Evolutionary conservation across 768 basidiomycete genomes (phyloP), one percentile per base, ranked within the genome.

Genomic region (Pisolithus marmoratus): DNA sequence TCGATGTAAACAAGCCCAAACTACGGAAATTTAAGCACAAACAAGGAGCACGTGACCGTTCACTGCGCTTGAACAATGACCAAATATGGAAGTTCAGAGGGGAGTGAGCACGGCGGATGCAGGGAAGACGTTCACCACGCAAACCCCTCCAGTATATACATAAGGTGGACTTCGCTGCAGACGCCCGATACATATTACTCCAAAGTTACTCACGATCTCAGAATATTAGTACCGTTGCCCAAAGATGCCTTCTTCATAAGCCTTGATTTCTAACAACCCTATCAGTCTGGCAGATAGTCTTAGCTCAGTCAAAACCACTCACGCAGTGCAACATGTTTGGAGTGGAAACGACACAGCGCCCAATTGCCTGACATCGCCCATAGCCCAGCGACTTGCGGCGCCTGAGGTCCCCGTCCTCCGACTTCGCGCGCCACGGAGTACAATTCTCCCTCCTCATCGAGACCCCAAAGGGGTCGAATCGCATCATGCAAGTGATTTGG

Each of bases 281-380:
- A n/a, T 17, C 17, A n/a, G 38, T 40, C 38, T 20, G 38, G 20
- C 3, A 7, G 20, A n/a, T 17, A 15, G 7, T 40, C 8, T 8
- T 23, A 22, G 41, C n/a, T n/a, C n/a, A n/a, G n/a, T n/a, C n/a
- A 20, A 46, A 24, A 23, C 2, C 4, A 78, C 83, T 60, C 60
- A 85, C 83, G 83, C 40, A 85, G 70, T 0, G 82, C 84, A 31
- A 86, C 47, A 58, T 82, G 81, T 53, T 79, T 84, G 5, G 85
- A 85, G 63, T 83, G 74, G 74, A 85, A 86, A 0, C 85, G 73
- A 51, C 78, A 79, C 54, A 80, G 54, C 0, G 81, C 80, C 6
- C 87, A 63, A 59, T 84, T 84, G 9, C 85, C 84, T 66, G 82
- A 71, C 73, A 81, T 78, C 53, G 67, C 74, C 81, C 83, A 86